Evolutionary conservation across 2,329 filamentous ascomycete species (phyloP).

Genomic region (Neurospora crassa): DNA sequence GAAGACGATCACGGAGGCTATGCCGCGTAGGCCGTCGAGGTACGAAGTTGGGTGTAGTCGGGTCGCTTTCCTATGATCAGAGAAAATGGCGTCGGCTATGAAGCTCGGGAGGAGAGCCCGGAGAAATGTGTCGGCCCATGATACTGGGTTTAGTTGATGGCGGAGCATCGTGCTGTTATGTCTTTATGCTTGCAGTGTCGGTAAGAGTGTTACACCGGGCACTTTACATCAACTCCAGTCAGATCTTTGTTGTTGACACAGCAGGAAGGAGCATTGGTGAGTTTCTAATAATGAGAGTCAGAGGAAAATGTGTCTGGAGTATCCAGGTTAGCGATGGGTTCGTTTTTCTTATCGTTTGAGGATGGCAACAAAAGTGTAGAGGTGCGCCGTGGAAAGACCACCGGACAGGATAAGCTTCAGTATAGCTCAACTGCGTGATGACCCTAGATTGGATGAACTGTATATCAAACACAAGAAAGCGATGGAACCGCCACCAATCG

Average conservation of each 20-base stretch:
- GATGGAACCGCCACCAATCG: not conserved
- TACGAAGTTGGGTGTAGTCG: conserved; percentile 33
- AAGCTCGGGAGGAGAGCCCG: conserved; percentile 25
- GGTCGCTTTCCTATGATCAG: conserved; percentile 20
- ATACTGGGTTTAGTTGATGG: not conserved
- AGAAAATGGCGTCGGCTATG: conserved; percentile 23
- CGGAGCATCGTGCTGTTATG: not conserved
- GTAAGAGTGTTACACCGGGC: not conserved
- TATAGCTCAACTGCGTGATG: not conserved
- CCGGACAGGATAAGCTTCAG: not conserved
- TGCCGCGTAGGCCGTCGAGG: conserved; percentile 39
- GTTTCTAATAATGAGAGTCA: not conserved
- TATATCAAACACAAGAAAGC: not conserved
- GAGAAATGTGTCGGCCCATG: conserved; percentile 8
- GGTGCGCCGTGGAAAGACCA: not conserved
- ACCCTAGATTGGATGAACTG: not conserved
- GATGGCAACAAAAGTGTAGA: not conserved
- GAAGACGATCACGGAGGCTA: conserved; percentile 39
- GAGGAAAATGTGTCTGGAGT: not conserved
- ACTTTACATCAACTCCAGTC: not conserved
- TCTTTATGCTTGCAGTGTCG: not conserved
- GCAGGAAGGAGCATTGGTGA: not conserved
- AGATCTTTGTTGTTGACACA: not conserved
- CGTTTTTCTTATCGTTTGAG: not conserved
- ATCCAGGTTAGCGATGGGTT: not conserved